Evolutionary conservation across 805 yeast species (phyloP).

Genomic region (Isabelozyma rhagii): DNA sequence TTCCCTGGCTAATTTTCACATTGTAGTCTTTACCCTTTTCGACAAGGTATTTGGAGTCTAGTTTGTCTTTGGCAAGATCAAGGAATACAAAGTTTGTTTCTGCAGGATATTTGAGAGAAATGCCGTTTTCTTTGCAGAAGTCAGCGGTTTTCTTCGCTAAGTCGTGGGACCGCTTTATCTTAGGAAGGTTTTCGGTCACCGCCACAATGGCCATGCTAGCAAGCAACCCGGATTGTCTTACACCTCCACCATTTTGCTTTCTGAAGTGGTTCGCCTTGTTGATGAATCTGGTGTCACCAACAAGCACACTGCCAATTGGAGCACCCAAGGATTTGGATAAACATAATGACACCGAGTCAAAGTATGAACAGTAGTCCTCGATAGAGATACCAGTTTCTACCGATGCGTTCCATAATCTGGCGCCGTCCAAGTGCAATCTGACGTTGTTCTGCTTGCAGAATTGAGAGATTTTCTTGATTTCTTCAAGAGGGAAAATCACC

Average conservation of each 20-base stretch:
- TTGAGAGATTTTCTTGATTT: constrained; percentile 31
- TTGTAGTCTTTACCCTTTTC: constrained; percentile 52
- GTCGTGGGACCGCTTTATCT: constrained; percentile 29
- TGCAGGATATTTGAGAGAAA: constrained; percentile 33
- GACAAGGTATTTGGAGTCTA: constrained; percentile 22
- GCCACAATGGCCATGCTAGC: constrained; percentile 41
- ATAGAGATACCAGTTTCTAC: constrained; percentile 37
- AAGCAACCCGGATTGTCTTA: constrained; percentile 40
- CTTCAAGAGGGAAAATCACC: constrained; percentile 37
- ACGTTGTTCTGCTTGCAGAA: constrained; percentile 33
- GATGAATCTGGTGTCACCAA: constrained; percentile 27
- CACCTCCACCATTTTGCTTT: constrained; percentile 45
- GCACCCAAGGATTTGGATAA: constrained; percentile 43
- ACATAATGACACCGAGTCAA: constrained; percentile 42
- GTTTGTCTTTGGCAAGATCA: constrained; percentile 27
- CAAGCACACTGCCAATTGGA: constrained; percentile 42
- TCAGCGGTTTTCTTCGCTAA: constrained; percentile 32
- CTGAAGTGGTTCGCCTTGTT: constrained; percentile 43
- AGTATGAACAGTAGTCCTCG: constrained; percentile 36
- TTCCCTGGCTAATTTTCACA: constrained; percentile 59
- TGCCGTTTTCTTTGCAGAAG: constrained; percentile 25
- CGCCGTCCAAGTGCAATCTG: constrained; percentile 41
- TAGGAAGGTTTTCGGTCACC: constrained; percentile 35
- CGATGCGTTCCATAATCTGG: constrained; percentile 43
- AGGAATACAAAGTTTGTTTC: constrained; percentile 41